Conservation (phyloP, 805 yeast species). For the Groenewaldozyma salmanticensis region DNA sequence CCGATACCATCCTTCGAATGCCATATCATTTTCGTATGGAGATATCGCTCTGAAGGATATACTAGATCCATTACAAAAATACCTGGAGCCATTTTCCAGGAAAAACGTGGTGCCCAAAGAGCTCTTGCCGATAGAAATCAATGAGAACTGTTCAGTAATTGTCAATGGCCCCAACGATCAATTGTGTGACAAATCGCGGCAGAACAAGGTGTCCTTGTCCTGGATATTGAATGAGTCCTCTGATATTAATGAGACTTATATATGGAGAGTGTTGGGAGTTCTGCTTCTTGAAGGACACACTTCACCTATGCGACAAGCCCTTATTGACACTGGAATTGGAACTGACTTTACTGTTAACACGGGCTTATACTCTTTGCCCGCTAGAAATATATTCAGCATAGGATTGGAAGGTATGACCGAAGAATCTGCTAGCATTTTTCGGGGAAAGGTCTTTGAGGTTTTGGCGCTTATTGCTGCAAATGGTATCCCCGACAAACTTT, state of each 20-base stretch:
- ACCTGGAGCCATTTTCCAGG: slow-evolving; percentile 36
- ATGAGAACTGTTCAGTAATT: slow-evolving; percentile 27
- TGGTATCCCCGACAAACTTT: slow-evolving; percentile 46
- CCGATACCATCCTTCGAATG: slow-evolving; percentile 85
- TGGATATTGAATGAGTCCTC: slow-evolving; percentile 77
- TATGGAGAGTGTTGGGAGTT: slow-evolving; percentile 59
- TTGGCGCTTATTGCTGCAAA: slow-evolving; percentile 34
- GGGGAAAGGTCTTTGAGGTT: slow-evolving; percentile 37
- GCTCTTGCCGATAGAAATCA: slow-evolving; percentile 38
- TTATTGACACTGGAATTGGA: slow-evolving; percentile 78
- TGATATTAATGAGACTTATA: slow-evolving; percentile 59
- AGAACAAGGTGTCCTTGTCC: slow-evolving; percentile 71
- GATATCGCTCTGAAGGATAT: slow-evolving; percentile 55
- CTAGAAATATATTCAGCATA: slow-evolving; percentile 65
- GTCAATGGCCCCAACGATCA: slow-evolving; percentile 78
- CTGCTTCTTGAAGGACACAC: slow-evolving; percentile 85
- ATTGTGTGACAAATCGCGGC: slow-evolving; percentile 52
- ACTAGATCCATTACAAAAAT: slow-evolving; percentile 44
- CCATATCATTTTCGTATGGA: slow-evolving; percentile 83
- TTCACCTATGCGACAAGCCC: slow-evolving; percentile 76
- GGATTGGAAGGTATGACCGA: slow-evolving; percentile 70
- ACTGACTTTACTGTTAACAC: slow-evolving; percentile 80
- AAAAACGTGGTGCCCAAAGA: slow-evolving; percentile 17
- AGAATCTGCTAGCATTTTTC: slow-evolving; percentile 39
- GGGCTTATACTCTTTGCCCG: slow-evolving; percentile 77